Conservation (phyloP, 2,329 filamentous ascomycete genomes). For the Penicillium expansum region DNA sequence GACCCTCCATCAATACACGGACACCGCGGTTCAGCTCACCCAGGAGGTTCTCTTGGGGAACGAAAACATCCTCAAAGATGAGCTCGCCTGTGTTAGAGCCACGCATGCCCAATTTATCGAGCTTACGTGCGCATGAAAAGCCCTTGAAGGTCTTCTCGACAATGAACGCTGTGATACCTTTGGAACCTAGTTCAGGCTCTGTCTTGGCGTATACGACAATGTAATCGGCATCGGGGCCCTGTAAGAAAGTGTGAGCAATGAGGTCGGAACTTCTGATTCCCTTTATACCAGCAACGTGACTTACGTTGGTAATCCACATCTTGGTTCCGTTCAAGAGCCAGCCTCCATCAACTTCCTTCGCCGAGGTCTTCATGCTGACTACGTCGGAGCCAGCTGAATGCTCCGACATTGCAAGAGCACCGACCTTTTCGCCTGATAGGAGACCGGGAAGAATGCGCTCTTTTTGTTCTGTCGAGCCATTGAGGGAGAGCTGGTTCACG, state of each 20-base stretch:
- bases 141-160: conserved; percentile 68
- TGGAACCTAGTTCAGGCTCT: conserved; percentile 71
- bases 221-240: conserved; percentile 81
- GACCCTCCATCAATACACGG: conserved; percentile 88
- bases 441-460: conserved; percentile 73
- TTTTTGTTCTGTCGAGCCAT: conserved; percentile 79
- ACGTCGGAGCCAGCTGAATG: conserved; percentile 89
- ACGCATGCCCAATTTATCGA: conserved; percentile 98
- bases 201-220: conserved; percentile 98
- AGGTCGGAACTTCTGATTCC: background rate
- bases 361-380: conserved; percentile 88
- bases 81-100: conserved; percentile 95
- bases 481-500: conserved; percentile 92
- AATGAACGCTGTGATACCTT: conserved; percentile 93
- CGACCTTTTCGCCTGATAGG: conserved; percentile 75
- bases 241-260: conserved; percentile 3
- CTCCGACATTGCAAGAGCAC: conserved; percentile 93
- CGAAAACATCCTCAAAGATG: conserved; percentile 85
- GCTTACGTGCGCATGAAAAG: conserved; percentile 83
- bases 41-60: conserved; percentile 76
- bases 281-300: conserved; percentile 11
- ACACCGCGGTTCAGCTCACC: conserved; percentile 79
- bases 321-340: conserved; percentile 86
- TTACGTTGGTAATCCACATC: conserved; percentile 98
- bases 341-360: conserved; percentile 76